Base-by-base conservation (phyloP, 139 green algal species). In the Coccomyxa sp. region DNA sequence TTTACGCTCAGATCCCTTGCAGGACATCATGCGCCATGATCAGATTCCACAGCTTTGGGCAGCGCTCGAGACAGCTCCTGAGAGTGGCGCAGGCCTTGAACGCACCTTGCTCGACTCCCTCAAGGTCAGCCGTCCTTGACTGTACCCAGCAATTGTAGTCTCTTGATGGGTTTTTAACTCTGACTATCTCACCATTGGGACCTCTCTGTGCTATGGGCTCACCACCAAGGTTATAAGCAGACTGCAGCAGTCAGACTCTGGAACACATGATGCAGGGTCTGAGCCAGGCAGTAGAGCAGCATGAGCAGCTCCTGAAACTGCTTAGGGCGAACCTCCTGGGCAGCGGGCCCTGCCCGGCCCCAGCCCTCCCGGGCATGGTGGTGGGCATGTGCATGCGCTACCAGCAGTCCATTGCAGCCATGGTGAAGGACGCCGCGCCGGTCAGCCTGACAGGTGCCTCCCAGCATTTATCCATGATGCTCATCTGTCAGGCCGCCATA, bases 391-490 rank as follows among this genome's bases (percentile, higher is more conserved):
- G 35, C 29, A 38, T 54, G 12, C 76, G 40, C 8, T 81, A 81
- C 41, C 72, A 12, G 33, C 58, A 34, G 5, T 55, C 68, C 38
- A 34, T 74, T 9, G 77, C 33, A 10, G 77, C 40, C 14, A 27
- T 71, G 40, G 39, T 81, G 7, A 31, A 31, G 24, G 58, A n/a
- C 16, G 40, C 77, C 40, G 79, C 86, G n/a, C 69, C 80, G 0
- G 29, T 79, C 44, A 83, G 80, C 50, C 36, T 90, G 22, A 71
- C 80, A 68, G 82, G 86, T 87, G 64, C 50, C 50, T n/a, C n/a
- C n/a, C n/a, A n/a, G n/a, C n/a, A n/a, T n/a, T n/a, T n/a, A n/a
- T n/a, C n/a, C n/a, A n/a, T n/a, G n/a, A n/a, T n/a, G n/a, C n/a
- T n/a, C n/a, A n/a, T n/a, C n/a, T n/a, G n/a, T n/a, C n/a, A n/a